Evolutionary conservation across 345 rosid genomes (phyloP).

Genomic region (Acer yangbiense): DNA sequence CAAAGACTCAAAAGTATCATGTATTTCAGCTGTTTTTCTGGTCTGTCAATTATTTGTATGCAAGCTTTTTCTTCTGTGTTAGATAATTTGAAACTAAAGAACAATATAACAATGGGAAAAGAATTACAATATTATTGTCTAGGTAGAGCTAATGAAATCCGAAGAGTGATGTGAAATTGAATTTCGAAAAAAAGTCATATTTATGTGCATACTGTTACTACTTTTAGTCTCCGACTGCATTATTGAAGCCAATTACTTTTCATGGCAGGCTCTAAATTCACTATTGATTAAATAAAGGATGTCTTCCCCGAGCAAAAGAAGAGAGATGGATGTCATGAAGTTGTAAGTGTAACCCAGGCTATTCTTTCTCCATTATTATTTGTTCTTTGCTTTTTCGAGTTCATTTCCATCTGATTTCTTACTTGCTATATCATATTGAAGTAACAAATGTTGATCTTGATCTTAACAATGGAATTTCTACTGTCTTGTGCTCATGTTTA

Average conservation of each 20-base stretch:
- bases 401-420: not conserved
- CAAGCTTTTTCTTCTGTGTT: not conserved
- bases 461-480: not conserved
- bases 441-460: not conserved
- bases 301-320: conserved; percentile 45
- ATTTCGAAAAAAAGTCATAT: not conserved
- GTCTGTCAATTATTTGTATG: not conserved
- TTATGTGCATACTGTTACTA: not conserved
- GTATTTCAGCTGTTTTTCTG: not conserved
- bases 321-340: conserved; percentile 49
- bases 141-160: not conserved
- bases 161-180: not conserved
- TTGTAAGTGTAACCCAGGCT: conserved; percentile 19
- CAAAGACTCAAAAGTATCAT: too few relatives aligned
- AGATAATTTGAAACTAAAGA: not conserved
- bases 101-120: not conserved
- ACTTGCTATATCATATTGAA: not conserved
- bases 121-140: not conserved
- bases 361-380: not conserved
- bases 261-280: not conserved
- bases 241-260: not conserved
- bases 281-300: conserved; percentile 15
- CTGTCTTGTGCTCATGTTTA: not conserved
- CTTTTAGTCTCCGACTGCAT: not conserved
- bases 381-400: not conserved